phyloP scores from a whole-genome alignment of 768 basidiomycete genomes.

The Tylopilus vinaceipallidus region DNA sequence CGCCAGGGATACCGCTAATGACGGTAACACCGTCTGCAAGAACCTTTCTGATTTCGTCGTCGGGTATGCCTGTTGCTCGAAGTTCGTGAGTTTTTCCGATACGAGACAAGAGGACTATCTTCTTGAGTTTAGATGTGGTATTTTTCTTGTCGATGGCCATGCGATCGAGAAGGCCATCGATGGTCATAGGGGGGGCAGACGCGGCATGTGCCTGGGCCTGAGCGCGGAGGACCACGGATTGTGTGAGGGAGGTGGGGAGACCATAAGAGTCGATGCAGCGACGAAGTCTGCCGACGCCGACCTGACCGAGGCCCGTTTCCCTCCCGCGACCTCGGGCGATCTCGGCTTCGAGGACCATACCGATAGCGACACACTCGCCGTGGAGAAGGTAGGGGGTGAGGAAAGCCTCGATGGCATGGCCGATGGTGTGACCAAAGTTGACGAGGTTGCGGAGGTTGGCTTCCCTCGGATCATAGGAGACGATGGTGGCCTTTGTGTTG shows the following conservation, averaged over 20 bases:
- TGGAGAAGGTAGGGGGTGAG: slow-evolving; percentile 92
- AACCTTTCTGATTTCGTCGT: slow-evolving; percentile 77
- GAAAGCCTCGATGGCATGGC: slow-evolving; percentile 97
- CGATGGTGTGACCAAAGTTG: slow-evolving; percentile 98
- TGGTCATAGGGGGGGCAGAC: slow-evolving; percentile 38
- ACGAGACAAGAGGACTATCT: slow-evolving; percentile 85
- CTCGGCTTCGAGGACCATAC: slow-evolving; percentile 97
- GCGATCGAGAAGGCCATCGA: slow-evolving; percentile 83
- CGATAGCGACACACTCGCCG: slow-evolving; percentile 93
- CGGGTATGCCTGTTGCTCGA: slow-evolving; percentile 82
- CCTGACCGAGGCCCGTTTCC: slow-evolving; percentile 69
- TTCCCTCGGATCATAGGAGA: slow-evolving; percentile 95
- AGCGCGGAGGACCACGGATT: slow-evolving; percentile 60
- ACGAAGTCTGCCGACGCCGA: slow-evolving; percentile 86
- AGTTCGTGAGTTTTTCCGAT: slow-evolving; percentile 93
- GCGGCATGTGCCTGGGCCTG: slow-evolving; percentile 20
- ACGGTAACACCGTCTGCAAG: slow-evolving; percentile 81
- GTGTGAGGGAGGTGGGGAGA: slow-evolving; percentile 77
- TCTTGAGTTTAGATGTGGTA: slow-evolving; percentile 79
- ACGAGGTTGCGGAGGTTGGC: slow-evolving; percentile 96
- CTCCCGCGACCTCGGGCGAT: slow-evolving; percentile 80
- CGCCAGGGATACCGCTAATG: slow-evolving; percentile 57
- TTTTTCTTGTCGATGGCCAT: slow-evolving; percentile 99
- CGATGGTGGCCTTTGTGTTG: slow-evolving; percentile 95
- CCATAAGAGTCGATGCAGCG: slow-evolving; percentile 89